Evolutionary conservation across 75 land plant genomes (phyloP).

Genomic region (Selaginella tamariscina): DNA sequence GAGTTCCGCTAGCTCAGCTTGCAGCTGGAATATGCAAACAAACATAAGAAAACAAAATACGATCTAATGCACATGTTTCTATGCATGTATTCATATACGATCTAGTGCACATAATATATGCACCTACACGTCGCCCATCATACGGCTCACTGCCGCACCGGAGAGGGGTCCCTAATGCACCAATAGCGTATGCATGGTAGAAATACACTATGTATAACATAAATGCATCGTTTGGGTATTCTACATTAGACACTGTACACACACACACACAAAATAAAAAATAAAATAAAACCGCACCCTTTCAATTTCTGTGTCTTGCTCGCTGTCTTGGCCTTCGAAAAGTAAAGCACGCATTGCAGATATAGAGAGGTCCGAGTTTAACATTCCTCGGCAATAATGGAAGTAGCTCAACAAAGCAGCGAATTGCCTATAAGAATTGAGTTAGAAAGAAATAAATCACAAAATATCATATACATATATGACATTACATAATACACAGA

Average conservation of each 20-base stretch:
- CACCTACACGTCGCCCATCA: too few relatives aligned
- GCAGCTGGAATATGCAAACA: constrained; percentile 41
- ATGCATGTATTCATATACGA: not conserved
- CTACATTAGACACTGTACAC: too few relatives aligned
- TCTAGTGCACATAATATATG: too few relatives aligned
- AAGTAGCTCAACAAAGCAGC: constrained; percentile 77
- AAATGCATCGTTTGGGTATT: too few relatives aligned
- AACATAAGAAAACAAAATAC: not conserved
- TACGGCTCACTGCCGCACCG: too few relatives aligned
- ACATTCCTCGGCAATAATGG: constrained; percentile 71
- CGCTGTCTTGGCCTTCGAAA: constrained; percentile 63
- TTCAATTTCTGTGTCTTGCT: constrained; percentile 51
- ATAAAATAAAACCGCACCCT: constrained; percentile 34
- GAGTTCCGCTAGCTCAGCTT: constrained; percentile 76
- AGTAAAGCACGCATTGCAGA: constrained; percentile 50
- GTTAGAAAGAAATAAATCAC: not conserved
- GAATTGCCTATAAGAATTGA: constrained; percentile 51
- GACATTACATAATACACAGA: too few relatives aligned
- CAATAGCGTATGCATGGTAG: not conserved
- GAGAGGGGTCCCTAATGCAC: not conserved
- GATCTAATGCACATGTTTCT: not conserved
- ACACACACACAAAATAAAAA: constrained; percentile 6
- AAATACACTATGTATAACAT: constrained; percentile 2
- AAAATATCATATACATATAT: too few relatives aligned
- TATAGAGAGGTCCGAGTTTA: constrained; percentile 65